Conservation (phyloP, 2,329 filamentous ascomycete species). For the Aspergillus brasiliensis region DNA sequence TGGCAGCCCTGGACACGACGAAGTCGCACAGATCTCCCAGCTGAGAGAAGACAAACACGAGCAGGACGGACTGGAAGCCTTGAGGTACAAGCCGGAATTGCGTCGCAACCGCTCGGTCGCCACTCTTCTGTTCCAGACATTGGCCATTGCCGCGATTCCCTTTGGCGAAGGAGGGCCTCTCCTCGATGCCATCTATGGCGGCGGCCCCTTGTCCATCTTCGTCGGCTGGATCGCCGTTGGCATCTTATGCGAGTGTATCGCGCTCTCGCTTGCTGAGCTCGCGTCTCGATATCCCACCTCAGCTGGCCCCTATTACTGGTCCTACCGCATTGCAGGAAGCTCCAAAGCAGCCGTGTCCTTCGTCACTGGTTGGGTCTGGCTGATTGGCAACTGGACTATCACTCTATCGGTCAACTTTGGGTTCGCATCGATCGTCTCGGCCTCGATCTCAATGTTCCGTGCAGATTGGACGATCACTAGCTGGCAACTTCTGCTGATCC, state of each 20-base stretch:
- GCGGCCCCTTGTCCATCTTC: conserved; percentile 58
- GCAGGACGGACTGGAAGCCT: conserved; percentile 38
- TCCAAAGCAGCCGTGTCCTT: conserved; percentile 53
- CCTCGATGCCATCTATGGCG: conserved; percentile 42
- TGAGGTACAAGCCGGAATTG: conserved; percentile 63
- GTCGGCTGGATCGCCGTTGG: conserved; percentile 59
- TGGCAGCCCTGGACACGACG: background rate
- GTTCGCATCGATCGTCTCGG: conserved; percentile 57
- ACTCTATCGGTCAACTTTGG: conserved; percentile 59
- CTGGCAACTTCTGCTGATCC: conserved; percentile 72
- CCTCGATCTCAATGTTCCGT: conserved; percentile 56
- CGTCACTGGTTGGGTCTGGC: conserved; percentile 57
- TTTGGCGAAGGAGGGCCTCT: conserved; percentile 51
- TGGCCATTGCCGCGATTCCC: conserved; percentile 63
- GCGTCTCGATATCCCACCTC: conserved; percentile 57
- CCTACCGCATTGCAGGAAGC: conserved; percentile 50
- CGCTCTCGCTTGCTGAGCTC: conserved; percentile 54
- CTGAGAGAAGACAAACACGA: conserved; percentile 24
- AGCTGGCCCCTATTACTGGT: conserved; percentile 58
- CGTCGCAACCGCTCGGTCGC: conserved; percentile 61
- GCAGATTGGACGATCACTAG: conserved; percentile 54
- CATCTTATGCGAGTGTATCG: conserved; percentile 56
- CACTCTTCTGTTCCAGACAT: conserved; percentile 62
- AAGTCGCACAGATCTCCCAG: conserved; percentile 10
- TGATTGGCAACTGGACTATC: conserved; percentile 57